A percentile compares a stretch with the other conserved stretches of the same genome.
Evolutionary conservation across 805 yeast genomes (phyloP).

Genomic region (Candida coquimbonensis): DNA sequence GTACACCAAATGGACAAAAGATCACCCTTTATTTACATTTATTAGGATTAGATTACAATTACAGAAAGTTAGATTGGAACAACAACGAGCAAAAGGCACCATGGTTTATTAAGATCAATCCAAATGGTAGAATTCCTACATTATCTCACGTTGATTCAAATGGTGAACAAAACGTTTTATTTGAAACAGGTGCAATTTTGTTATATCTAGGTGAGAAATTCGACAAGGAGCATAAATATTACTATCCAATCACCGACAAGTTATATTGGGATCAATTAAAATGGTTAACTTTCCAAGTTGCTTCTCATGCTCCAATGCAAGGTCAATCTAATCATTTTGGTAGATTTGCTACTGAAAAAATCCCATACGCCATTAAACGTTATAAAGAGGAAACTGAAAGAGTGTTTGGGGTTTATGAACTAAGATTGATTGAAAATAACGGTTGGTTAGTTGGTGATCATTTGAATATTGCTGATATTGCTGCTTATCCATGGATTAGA

Average conservation of each 20-base stretch:
- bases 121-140: slow-evolving; percentile 57
- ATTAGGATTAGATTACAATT: slow-evolving; percentile 25
- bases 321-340: slow-evolving; percentile 17
- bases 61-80: slow-evolving; percentile 2
- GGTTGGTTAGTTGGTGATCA: slow-evolving; percentile 57
- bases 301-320: slow-evolving; percentile 52
- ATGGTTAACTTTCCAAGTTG: slow-evolving; percentile 49
- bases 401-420: slow-evolving; percentile 34
- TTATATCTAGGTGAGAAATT: slow-evolving; percentile 50
- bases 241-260: slow-evolving; percentile 29
- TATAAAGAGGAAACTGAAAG: slow-evolving; percentile 23
- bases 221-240: slow-evolving; percentile 42
- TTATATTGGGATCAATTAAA: slow-evolving; percentile 46
- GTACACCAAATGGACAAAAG: slow-evolving; percentile 36
- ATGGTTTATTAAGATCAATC: slow-evolving; percentile 47
- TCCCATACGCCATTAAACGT: slow-evolving; percentile 35
- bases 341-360: background rate
- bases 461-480: slow-evolving; percentile 51
- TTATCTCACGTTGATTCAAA: slow-evolving; percentile 29
- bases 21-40: slow-evolving; percentile 30
- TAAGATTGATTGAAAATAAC: slow-evolving; percentile 34
- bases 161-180: slow-evolving; percentile 36
- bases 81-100: slow-evolving; percentile 41
- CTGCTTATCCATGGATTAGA: slow-evolving; percentile 27
- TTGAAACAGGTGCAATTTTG: slow-evolving; percentile 58